phyloP scores from a whole-genome alignment of 2,329 filamentous ascomycete genomes.

The Fusarium falciforme region DNA sequence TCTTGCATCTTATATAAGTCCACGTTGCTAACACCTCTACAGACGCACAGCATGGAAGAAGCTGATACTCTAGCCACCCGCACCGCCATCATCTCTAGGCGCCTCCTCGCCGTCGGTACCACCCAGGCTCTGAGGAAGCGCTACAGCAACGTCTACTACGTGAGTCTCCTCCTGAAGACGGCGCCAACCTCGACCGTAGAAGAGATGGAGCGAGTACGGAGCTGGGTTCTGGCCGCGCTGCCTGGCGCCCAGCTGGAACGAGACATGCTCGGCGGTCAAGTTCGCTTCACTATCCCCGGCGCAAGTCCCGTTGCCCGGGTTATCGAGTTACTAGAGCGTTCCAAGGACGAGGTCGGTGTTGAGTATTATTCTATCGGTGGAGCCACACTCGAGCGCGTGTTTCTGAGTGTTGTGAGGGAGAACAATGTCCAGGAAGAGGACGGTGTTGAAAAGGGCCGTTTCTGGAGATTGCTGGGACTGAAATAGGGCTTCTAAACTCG shows the following conservation, averaged over 20 bases:
- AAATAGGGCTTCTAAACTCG: background rate
- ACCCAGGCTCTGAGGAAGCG: conserved; percentile 66
- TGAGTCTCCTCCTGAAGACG: conserved; percentile 69
- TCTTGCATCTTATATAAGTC: background rate
- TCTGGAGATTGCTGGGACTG: background rate
- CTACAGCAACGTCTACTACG: conserved; percentile 71
- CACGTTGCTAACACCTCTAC: background rate
- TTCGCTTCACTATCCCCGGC: conserved; percentile 40
- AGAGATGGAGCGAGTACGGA: conserved; percentile 67
- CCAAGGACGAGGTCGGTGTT: conserved; percentile 67
- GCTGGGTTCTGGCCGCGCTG: conserved; percentile 65
- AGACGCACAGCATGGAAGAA: conserved; percentile 90
- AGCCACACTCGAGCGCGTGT: conserved; percentile 77
- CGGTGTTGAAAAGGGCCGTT: background rate
- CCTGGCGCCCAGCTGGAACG: conserved; percentile 66
- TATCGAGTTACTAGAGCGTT: conserved; percentile 63
- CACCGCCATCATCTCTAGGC: conserved; percentile 55
- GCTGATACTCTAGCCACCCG: conserved; percentile 83
- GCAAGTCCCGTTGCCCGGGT: conserved; percentile 43
- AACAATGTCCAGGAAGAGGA: background rate
- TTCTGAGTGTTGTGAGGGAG: conserved; percentile 69
- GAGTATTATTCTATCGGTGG: conserved; percentile 75
- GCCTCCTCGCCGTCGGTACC: conserved; percentile 70
- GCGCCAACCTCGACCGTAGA: conserved; percentile 66
- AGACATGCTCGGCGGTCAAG: conserved; percentile 71